Evolutionary conservation across 805 yeast species (phyloP).

Genomic region (Lipomyces anomalus): DNA sequence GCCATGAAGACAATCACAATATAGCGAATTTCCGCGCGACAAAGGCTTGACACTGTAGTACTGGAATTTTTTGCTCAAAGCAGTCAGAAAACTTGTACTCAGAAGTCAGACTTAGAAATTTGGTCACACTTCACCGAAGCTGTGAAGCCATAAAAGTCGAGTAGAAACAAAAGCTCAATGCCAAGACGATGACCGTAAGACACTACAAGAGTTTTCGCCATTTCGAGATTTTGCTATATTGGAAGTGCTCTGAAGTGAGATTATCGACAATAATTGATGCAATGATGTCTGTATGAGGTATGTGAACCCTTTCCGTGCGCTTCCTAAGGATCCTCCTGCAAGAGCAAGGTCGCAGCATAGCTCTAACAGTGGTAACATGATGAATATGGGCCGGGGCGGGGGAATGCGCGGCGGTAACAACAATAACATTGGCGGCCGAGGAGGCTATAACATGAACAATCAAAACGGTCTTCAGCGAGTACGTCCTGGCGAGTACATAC

Average conservation of each 20-base stretch:
- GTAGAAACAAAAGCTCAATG: slow-evolving; percentile 26
- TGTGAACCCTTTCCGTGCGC: slow-evolving; percentile 21
- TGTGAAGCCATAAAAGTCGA: no score
- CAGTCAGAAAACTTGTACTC: no score
- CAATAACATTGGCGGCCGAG: slow-evolving; percentile 11
- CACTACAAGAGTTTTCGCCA: slow-evolving; percentile 8
- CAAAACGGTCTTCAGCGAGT: no score
- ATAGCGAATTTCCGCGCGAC: slow-evolving; percentile 17
- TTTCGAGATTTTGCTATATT: not conserved
- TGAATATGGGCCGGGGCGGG: slow-evolving; percentile 2
- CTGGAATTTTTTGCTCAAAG: slow-evolving; percentile 22
- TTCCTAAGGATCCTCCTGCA: slow-evolving; percentile 21
- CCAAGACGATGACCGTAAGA: slow-evolving; percentile 26
- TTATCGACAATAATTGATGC: not conserved
- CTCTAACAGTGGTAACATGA: no score
- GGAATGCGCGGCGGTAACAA: slow-evolving; percentile 11
- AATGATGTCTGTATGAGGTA: slow-evolving; percentile 8
- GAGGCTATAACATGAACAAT: slow-evolving; percentile 5
- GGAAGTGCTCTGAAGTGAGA: no score
- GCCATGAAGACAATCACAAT: slow-evolving; percentile 16
- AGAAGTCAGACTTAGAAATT: no score
- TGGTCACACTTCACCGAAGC: no score
- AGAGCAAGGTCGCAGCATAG: slow-evolving; percentile 3
- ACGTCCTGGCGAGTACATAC: no score
- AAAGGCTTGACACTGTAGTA: slow-evolving; percentile 14